Evolutionary conservation across 2,329 filamentous ascomycete genomes (phyloP), one percentile per base, ranked within the genome.

Genomic region (Byssoonygena ceratinophila): DNA sequence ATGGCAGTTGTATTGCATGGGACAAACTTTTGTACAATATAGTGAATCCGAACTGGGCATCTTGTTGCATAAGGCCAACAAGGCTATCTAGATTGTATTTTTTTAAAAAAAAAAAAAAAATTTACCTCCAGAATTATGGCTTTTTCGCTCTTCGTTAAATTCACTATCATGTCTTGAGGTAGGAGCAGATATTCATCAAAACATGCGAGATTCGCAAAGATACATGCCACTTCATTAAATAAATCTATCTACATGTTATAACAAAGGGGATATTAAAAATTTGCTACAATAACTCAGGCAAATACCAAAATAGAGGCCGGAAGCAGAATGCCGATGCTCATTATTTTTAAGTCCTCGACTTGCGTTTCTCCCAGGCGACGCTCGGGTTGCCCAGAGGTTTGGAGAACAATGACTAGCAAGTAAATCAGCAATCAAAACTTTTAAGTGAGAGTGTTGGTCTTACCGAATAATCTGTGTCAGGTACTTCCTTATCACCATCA

Each of bases 301-400:
- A 5, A 36, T 34, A 22, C n/a, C 16, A 32, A 44, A 29, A 37
- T 22, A 29, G 27, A 25, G 23, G 11, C 6, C n/a, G 29, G 29
- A 46, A 46, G 50, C 51, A 54, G 50, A 49, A 56, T 56, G 41
- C 39, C 59, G 57, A 39, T 47, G 48, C 14, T 49, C 31, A 56
- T 54, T 52, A 46, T 46, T 57, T 54, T 23, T 46, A 32, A 41
- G 39, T 27, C 18, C 46, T 8, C 32, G 41, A 32, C 25, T 56
- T 55, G 37, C 57, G 53, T 49, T 49, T 56, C 48, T 59, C 57
- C 55, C 54, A 59, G 14, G 36, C 45, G 46, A 94, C 80, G 47
- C 81, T 75, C 43, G 83, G 84, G 39, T 84, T 83, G 66, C 83
- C 79, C 48, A 85, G 67, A 9, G 85, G 85, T 59, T 84, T 78